Percentiles rank a stretch among this genome's conserved stretches.
phyloP scores from a whole-genome alignment of 192 early-diverging fungal species.

The Coemansia sp. region DNA sequence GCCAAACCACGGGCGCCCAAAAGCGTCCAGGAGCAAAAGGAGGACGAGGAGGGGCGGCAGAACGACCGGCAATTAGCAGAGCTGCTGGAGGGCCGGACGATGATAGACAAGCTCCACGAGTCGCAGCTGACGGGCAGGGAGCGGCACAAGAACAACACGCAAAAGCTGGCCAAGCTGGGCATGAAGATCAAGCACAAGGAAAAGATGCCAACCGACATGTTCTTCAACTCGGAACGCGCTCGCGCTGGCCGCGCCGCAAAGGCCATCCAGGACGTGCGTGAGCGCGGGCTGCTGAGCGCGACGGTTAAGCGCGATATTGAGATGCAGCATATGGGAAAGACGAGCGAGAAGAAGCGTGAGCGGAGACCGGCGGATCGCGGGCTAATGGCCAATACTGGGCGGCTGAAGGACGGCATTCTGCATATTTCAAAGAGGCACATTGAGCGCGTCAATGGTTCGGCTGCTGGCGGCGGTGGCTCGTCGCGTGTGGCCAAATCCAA shows the following conservation, averaged over 20 bases:
- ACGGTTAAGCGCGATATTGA: constrained; percentile 37
- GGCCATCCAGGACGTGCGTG: constrained; percentile 34
- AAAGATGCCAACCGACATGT: constrained; percentile 35
- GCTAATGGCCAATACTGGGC: constrained; percentile 20
- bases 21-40: constrained; percentile 74
- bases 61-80: constrained; percentile 35
- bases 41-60: constrained; percentile 33
- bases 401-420: constrained; percentile 38
- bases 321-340: constrained; percentile 25
- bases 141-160: constrained; percentile 38
- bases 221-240: constrained; percentile 15
- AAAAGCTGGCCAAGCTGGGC: constrained; percentile 33
- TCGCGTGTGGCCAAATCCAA: constrained; percentile 14
- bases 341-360: not conserved
- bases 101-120: constrained; percentile 47
- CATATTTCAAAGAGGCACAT: constrained; percentile 41
- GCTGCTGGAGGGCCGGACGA: constrained; percentile 29
- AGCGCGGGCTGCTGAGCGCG: constrained; percentile 30
- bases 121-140: constrained; percentile 41
- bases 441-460: constrained; percentile 26
- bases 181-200: constrained; percentile 43
- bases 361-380: constrained; percentile 16
- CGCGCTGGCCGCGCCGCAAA: constrained; percentile 10
- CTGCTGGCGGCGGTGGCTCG: not conserved
- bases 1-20: constrained; percentile 74